Percentiles rank a stretch among this genome's conserved stretches.
Evolutionary conservation across 2,329 filamentous ascomycete species (phyloP).

Genomic region (Aspergillus versicolor): DNA sequence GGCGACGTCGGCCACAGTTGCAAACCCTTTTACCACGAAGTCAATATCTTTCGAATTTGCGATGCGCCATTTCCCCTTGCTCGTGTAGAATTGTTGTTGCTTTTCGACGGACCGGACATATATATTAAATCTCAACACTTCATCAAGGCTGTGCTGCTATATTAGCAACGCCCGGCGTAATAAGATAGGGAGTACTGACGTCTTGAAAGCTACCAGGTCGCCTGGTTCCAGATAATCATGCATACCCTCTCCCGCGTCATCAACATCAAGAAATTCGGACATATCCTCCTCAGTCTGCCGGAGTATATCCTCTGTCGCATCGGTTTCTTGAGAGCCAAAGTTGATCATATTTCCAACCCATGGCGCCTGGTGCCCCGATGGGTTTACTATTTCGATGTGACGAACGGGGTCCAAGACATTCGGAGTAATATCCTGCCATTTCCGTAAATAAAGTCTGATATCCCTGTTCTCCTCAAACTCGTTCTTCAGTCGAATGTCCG

Average conservation of each 20-base stretch:
- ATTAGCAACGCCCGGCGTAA: not conserved
- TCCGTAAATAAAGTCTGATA: slow-evolving; percentile 42
- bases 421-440: slow-evolving; percentile 38
- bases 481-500: slow-evolving; percentile 29
- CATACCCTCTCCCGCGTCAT: slow-evolving; percentile 31
- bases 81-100: slow-evolving; percentile 46
- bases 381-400: slow-evolving; percentile 20
- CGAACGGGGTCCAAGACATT: slow-evolving; percentile 32
- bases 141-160: slow-evolving; percentile 18
- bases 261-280: slow-evolving; percentile 25
- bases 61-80: slow-evolving; percentile 45
- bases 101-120: slow-evolving; percentile 43
- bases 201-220: slow-evolving; percentile 39
- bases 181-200: slow-evolving; percentile 18
- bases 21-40: slow-evolving; percentile 52
- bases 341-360: slow-evolving; percentile 37
- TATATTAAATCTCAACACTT: slow-evolving; percentile 34
- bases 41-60: slow-evolving; percentile 39
- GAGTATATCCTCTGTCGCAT: slow-evolving; percentile 26
- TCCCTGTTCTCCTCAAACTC: slow-evolving; percentile 39
- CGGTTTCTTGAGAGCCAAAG: slow-evolving; percentile 27
- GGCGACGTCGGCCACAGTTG: slow-evolving; percentile 45
- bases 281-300: slow-evolving; percentile 25
- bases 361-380: slow-evolving; percentile 9
- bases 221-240: slow-evolving; percentile 39